Evolutionary conservation across 1,139 yeast species (phyloP), one percentile per base, ranked within the genome.

Genomic region (Geotrichum klebahnii): DNA sequence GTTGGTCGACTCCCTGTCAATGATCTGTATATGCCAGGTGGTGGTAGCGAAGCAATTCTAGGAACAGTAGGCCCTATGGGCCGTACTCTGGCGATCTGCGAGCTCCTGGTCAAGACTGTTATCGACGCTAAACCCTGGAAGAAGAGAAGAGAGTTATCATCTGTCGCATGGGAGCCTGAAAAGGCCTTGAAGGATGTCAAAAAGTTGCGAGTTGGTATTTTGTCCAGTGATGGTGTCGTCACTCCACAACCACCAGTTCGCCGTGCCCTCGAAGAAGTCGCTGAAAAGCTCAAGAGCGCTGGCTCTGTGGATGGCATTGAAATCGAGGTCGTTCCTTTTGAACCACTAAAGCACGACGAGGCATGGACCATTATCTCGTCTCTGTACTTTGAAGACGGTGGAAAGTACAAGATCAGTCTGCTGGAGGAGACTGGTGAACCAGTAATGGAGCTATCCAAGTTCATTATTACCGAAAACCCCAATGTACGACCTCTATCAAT

Each of bases 61-160:
- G 32, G 23, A 1, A 77, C 71, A 5, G 66, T 74, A 45, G 80
- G 80, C 0, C 80, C 80, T 5, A 59, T 75, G 55, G 68, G 75
- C 19, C 63, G 78, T 54, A 66, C 76, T 9, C 64, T 82, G 24
- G 79, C 76, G 12, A 87, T 81, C 59, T 62, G 82, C 54, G 80
- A 80, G 29, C 71, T 73, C 39, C 75, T 81, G 65, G 76, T 80
- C 74, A 74, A 78, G 55, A 56, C 69, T 12, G 71, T 80, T 52
- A 69, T 82, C 43, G 73, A 76, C 50, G 69, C 72, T 23, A 67
- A 78, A 57, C 82, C 84, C 9, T 81, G 86, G 85, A 65, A 66
- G 20, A 55, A 63, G 6, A 86, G 81, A 60, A 77, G 78, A 9
- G 71, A 72, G 51, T 62, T 71, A 31, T 58, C 75, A 12, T 73